Evolutionary conservation across 768 basidiomycete species (phyloP), one percentile per base, ranked within the genome.

Genomic region (Hericium rajendrae): DNA sequence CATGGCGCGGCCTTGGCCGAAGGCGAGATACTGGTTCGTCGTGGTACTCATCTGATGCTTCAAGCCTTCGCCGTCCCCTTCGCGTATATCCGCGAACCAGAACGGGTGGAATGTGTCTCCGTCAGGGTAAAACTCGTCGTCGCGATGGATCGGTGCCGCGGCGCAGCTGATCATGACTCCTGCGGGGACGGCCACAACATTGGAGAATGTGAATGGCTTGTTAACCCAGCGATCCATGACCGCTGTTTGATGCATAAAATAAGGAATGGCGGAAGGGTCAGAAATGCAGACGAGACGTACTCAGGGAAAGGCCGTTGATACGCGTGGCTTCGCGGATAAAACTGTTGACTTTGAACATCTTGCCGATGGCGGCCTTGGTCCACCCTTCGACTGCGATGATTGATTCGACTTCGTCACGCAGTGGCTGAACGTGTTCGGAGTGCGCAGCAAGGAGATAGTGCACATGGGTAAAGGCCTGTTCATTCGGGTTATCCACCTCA

Each of bases 1-100:
- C 64, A 43, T 69, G 68, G 32, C 60, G 59, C 60, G 59, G 15
- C 69, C 68, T 26, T 62, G 59, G 1, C 67, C 68, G 52, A 70
- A 70, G 2, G 67, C 24, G 16, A 68, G 20, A 53, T 63, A 67
- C 22, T 67, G 61, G n/a, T 48, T 11, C 2, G 59, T 58, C 4
- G 73, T 71, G 16, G 72, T 69, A 20, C 68, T 68, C 46, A 72
- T 69, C 53, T 71, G 72, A 48, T 74, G 65, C 57, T 69, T 73
- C 2, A 50, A 57, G 11, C 54, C 59, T 22, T 75, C 74, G 2
- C 62, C 71, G 2, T 69, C 63, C 38, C 56, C 61, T 16, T 74
- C 68, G 49, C 68, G 61, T 60, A 73, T 67, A 12, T 71, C 64
- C 0, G 71, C 67, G 62, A 79, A 83, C 2, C 82, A 77, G 66